Conservation (phyloP, 1,139 yeast species). For the Nakaseomyces sp. region DNA sequence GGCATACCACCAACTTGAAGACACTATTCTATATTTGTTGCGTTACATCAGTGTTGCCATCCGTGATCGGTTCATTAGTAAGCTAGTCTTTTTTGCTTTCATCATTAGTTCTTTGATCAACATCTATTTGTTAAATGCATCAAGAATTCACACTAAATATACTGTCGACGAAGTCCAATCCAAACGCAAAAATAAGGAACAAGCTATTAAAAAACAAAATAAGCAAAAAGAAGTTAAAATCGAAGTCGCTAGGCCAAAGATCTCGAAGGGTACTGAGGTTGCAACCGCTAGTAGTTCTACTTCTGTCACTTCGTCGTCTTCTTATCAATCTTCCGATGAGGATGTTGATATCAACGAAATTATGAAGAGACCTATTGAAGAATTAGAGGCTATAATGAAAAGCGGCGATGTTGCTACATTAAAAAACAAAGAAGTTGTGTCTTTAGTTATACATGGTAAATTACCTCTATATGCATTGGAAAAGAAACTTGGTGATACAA, state of each 20-base stretch:
- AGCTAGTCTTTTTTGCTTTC: slow-evolving; percentile 64
- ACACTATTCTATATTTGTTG: slow-evolving; percentile 44
- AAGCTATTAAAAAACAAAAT: slow-evolving; percentile 8
- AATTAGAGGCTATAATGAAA: slow-evolving; percentile 53
- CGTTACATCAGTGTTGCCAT: slow-evolving; percentile 62
- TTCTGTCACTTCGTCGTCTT: slow-evolving; percentile 1
- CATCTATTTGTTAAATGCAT: slow-evolving; percentile 71
- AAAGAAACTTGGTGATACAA: slow-evolving; percentile 76
- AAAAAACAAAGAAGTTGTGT: slow-evolving; percentile 62
- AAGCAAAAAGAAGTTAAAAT: slow-evolving; percentile 1
- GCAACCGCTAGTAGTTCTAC: slow-evolving; percentile 1
- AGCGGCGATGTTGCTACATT: slow-evolving; percentile 64
- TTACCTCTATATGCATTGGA: slow-evolving; percentile 90
- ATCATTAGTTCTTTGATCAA: slow-evolving; percentile 73
- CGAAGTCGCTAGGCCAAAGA: neutral
- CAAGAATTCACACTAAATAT: slow-evolving; percentile 45
- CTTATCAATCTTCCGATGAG: slow-evolving; percentile 31
- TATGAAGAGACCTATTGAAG: slow-evolving; percentile 48
- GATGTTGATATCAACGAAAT: slow-evolving; percentile 32
- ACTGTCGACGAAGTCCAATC: slow-evolving; percentile 23
- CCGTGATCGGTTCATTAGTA: slow-evolving; percentile 73
- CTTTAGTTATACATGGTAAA: slow-evolving; percentile 65
- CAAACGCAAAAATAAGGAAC: slow-evolving; percentile 16
- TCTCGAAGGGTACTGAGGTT: neutral
- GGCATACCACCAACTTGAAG: slow-evolving; percentile 57